phyloP scores from a whole-genome alignment of 2,329 filamentous ascomycete species.

The Penicillium thymicola region DNA sequence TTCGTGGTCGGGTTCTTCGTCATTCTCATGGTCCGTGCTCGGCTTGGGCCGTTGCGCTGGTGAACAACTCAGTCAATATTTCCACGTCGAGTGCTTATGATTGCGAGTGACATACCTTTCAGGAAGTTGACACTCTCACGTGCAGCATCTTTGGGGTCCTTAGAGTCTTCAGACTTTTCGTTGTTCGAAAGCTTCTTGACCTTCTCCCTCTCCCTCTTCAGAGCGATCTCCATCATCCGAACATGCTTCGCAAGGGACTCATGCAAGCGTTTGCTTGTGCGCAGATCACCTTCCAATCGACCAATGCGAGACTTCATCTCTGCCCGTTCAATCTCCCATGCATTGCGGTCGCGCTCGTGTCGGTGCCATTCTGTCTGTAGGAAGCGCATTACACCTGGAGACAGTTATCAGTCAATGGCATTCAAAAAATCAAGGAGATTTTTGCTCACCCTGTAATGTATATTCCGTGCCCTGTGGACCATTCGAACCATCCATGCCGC shows the following conservation, averaged over 20 bases:
- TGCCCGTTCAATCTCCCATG: constrained; percentile 98
- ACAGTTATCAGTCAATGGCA: not conserved
- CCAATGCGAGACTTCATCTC: constrained; percentile 99
- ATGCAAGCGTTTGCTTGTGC: constrained; percentile 82
- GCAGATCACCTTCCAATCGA: constrained; percentile 82
- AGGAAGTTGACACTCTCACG: constrained; percentile 45
- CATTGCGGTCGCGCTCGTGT: constrained; percentile 94
- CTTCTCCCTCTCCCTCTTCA: constrained; percentile 77
- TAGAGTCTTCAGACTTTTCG: constrained; percentile 50
- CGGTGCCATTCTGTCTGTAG: constrained; percentile 98
- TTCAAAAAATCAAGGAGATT: not conserved
- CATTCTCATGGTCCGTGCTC: constrained; percentile 51
- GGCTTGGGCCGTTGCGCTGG: constrained; percentile 47
- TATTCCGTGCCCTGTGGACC: constrained; percentile 65
- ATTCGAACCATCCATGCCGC: constrained; percentile 44
- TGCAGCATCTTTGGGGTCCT: constrained; percentile 45
- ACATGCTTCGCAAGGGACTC: constrained; percentile 90
- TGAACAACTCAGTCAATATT: constrained; percentile 4
- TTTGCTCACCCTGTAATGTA: constrained; percentile 62
- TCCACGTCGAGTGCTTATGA: not conserved
- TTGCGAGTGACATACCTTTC: constrained; percentile 32
- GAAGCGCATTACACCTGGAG: constrained; percentile 92
- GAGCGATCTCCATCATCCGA: constrained; percentile 78
- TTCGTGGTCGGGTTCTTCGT: constrained; percentile 42
- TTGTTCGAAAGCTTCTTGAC: constrained; percentile 53